Evolutionary conservation across 2,329 filamentous ascomycete species (phyloP), one percentile per base, ranked within the genome.

Genomic region (Botrytis sinoallii): DNA sequence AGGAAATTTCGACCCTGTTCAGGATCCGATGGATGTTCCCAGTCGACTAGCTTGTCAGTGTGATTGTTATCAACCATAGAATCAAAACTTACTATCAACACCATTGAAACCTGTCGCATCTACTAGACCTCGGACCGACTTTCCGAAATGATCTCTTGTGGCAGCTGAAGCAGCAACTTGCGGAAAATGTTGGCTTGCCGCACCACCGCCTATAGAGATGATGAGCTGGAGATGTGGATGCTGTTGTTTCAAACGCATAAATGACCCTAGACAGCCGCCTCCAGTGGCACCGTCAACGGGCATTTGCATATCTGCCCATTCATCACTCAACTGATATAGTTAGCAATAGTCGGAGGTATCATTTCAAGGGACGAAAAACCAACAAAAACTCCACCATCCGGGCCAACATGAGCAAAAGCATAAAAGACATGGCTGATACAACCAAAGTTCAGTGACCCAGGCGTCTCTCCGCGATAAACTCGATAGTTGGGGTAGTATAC

Each of bases 401-500:
- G 83, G 76, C 89, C 89, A 61, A 95, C 88, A 83, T 88, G 92
- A 74, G 92, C 92, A 87, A 93, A 95, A 20, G 93, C 92, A 81
- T 95, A 95, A 82, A 94, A 95, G 40, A 95, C 89, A 80, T 94
- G 91, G 77, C 91, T 94, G 79, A 95, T 90, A 79, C 91, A 93
- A 77, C 89, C 89, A 81, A 93, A 89, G 81, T 93, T 92, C 79
- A 95, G 84, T 72, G 89, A 89, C 1, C 89, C 92, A 0, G 93
- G 93, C 25, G 92, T 92, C 78, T 93, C 89, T 76, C 91, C 88
- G 73, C 87, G 86, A 83, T 94, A 94, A 77, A 94, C 88, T 74
- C 90, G 86, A 84, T 89, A 90, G 82, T 93, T 95, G n/a, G 92
- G 92, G 82, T 93, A 96, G 83, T 95, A 96, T 29, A 94, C 91